These are phyloP conservation scores for Malus hybrid DNA, from an alignment of 331 rosid genomes.

Conservation along the genomic window DNA sequence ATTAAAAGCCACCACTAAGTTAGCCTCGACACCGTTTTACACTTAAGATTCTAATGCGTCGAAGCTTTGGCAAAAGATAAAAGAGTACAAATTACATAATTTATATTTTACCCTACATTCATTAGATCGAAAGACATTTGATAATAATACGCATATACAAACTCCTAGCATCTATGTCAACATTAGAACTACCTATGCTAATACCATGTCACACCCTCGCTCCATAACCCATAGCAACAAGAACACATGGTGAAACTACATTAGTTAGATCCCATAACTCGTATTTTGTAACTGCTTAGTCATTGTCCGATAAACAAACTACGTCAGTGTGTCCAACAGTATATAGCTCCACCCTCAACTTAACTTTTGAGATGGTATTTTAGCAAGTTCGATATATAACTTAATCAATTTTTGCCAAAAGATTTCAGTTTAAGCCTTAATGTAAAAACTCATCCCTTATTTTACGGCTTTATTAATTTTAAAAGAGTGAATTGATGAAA, in stretches of 20 bases:
- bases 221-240: not conserved
- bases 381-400: no score
- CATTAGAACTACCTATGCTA: not conserved
- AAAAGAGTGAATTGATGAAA: no score
- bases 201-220: not conserved
- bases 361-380: no score
- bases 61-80: not conserved
- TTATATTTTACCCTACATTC: not conserved
- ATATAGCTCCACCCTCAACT: not conserved
- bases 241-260: not conserved
- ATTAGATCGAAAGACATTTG: not conserved
- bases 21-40: no score
- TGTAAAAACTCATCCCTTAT: no score
- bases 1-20: no score
- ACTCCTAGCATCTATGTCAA: not conserved
- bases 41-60: no score
- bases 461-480: no score
- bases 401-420: no score
- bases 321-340: slow-evolving; percentile 21
- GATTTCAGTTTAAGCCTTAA: no score
- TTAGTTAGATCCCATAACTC: no score
- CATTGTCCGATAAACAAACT: slow-evolving; percentile 79
- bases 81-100: not conserved
- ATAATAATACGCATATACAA: not conserved
- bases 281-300: slow-evolving; percentile 20